These are phyloP conservation scores for Keqinozyma sinolaborantium DNA, from an alignment of 1,139 yeast species.

Conservation along the genomic window DNA sequence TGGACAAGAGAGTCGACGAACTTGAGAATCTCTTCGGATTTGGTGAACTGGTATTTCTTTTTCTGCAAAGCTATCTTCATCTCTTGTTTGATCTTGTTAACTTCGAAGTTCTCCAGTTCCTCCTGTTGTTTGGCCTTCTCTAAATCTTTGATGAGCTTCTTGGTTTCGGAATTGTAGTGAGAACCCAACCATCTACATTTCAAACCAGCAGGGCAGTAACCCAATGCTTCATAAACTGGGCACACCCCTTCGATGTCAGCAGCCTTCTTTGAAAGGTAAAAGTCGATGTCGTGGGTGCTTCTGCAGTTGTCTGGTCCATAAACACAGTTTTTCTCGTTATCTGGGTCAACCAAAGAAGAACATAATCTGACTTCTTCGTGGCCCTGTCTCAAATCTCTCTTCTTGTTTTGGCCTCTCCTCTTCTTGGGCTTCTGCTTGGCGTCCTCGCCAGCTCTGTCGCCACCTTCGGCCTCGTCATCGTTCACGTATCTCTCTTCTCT, in stretches of 20 bases:
- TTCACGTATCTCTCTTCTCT: conserved; percentile 40
- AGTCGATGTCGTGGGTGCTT: conserved; percentile 68
- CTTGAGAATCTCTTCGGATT: conserved; percentile 51
- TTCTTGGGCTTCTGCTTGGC: conserved; percentile 29
- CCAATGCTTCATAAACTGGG: conserved; percentile 79
- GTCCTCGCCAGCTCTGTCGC: conserved; percentile 28
- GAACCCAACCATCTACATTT: conserved; percentile 88
- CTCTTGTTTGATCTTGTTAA: conserved; percentile 58
- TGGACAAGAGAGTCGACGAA: conserved; percentile 50
- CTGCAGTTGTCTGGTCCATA: conserved; percentile 74
- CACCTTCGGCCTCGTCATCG: conserved; percentile 47
- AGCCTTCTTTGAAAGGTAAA: conserved; percentile 63
- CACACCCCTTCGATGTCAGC: conserved; percentile 71
- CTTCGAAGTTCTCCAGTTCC: conserved; percentile 45
- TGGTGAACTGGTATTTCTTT: conserved; percentile 55
- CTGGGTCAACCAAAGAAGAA: conserved; percentile 54
- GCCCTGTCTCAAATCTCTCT: conserved; percentile 71
- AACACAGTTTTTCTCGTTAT: conserved; percentile 46
- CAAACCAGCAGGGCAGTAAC: conserved; percentile 88
- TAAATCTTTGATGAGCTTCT: conserved; percentile 41
- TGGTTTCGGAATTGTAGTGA: conserved; percentile 56
- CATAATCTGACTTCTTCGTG: conserved; percentile 70
- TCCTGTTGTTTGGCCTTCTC: conserved; percentile 34
- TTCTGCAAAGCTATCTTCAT: conserved; percentile 58
- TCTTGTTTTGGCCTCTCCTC: conserved; percentile 86